Evolutionary conservation across 2,329 filamentous ascomycete species (phyloP), one percentile per base, ranked within the genome.

Genomic region (Fusarium buharicum): DNA sequence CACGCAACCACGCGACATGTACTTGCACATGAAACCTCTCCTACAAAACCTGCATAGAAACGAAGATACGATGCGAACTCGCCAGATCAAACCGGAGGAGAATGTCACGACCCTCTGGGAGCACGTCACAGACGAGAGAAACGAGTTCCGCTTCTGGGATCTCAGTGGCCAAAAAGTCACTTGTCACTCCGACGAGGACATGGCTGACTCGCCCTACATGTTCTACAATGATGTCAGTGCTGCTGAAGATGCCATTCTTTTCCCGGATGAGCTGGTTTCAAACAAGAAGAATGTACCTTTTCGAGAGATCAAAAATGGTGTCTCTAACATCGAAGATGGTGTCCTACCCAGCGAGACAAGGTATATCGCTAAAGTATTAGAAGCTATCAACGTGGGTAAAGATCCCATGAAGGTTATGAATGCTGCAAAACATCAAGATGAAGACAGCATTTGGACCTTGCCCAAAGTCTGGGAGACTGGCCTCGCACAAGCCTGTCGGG

Each of bases 141-240:
- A 50, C 12, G 16, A 67, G 27, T 64, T 66, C 30, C n/a, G 50
- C 0, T 39, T 70, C 0, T 70, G 47, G 4, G 39, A 62, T 13
- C 31, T 68, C 6, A 20, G 53, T 2, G 47, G 36, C 13, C 24
- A 50, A 2, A 24, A 38, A 0, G 18, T 70, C 4, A 66, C 41
- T 5, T 41, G 10, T 9, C 55, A 48, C 9, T 49, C 16, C 9
- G 36, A 41, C 2, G 10, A 22, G 1, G 68, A 66, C 1, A 2
- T 62, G 10, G 40, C 37, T 6, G 11, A 24, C 3, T 50, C 45
- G 0, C 54, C 55, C 2, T 72, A 72, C 41, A 46, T 67, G 43
- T 73, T 72, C 49, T 73, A 73, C 41, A 73, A 65, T 48, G 39
- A 67, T 7, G 67, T 53, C 11, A 68, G 71, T 16, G 41, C 39